A percentile compares a stretch with the other conserved stretches of the same genome.
phyloP scores from a whole-genome alignment of 768 basidiomycete species.

The Russula sp. region DNA sequence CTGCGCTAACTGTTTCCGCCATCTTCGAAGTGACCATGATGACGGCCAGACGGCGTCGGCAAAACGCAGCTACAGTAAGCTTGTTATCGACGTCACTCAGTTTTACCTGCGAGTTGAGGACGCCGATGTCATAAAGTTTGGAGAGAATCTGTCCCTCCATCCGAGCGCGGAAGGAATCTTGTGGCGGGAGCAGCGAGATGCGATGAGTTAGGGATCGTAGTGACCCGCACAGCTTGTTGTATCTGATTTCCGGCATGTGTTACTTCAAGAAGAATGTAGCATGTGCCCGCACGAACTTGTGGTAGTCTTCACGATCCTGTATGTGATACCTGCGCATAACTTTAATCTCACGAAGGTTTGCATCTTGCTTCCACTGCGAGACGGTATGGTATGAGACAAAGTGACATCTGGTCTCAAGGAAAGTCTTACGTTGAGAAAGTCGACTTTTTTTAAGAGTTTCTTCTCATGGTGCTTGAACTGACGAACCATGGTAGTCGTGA shows the following conservation, averaged over 20 bases:
- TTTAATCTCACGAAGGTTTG: conserved; percentile 81
- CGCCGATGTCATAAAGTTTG: conserved; percentile 96
- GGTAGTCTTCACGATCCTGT: conserved; percentile 90
- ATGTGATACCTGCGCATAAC: conserved; percentile 95
- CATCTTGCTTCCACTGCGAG: conserved; percentile 92
- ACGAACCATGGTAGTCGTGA: conserved; percentile 58
- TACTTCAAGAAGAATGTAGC: not conserved
- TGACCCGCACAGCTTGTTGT: conserved; percentile 92
- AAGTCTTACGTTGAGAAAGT: conserved; percentile 75
- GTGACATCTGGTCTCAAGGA: not conserved
- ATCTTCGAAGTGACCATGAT: conserved; percentile 90
- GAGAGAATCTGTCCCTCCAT: conserved; percentile 86
- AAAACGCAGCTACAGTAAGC: conserved; percentile 92
- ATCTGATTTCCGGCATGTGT: conserved; percentile 38
- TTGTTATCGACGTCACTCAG: conserved; percentile 92
- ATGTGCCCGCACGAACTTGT: conserved; percentile 51
- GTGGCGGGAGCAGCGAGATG: conserved; percentile 76
- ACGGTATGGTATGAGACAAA: not conserved
- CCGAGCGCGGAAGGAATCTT: conserved; percentile 80
- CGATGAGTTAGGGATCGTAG: conserved; percentile 83
- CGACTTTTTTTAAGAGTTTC: conserved; percentile 92
- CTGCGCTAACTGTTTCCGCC: conserved; percentile 92
- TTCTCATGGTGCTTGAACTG: conserved; percentile 96
- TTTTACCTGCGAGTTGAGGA: conserved; percentile 80
- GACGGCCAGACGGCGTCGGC: conserved; percentile 85